Evolutionary conservation across 768 basidiomycete genomes (phyloP), one percentile per base, ranked within the genome.

Genomic region (Krasilnikovozyma curviuscula): DNA sequence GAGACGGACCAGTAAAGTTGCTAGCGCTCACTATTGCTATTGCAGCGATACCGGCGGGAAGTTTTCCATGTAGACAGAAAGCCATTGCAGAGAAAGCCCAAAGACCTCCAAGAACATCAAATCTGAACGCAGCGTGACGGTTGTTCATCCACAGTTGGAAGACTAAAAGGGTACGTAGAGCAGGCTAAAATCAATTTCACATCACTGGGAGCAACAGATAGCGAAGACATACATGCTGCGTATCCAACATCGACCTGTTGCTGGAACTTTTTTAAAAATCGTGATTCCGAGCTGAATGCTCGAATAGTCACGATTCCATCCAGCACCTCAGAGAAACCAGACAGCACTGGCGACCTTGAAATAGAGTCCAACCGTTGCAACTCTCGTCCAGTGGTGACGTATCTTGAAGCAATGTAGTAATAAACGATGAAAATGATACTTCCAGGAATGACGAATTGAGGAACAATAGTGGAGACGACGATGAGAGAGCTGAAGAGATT

Each of bases 271-370:
- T 81, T 72, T 55, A 88, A 66, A 70, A 95, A 91, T 5, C 74
- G 67, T 34, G 66, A 66, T 59, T 91, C 85, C 0, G 77, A 79
- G 0, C 81, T 78, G 66, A 91, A 95, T 0, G 88, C 88, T 49
- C 88, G 74, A 34, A 91, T 81, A 5, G 85, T 88, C n/a, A 86
- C 81, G 38, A 89, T 82, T 21, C 85, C 85, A 44, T 86, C 81
- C 18, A 91, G 63, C 9, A 88, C 48, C 44, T 64, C 63, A n/a
- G 51, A 50, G 47, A 64, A 65, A 46, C 78, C 80, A 7, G 79
- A 79, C 64, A 79, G 83, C 52, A 84, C 83, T 0, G 84, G 81
- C 0, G 80, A 82, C 13, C 83, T 71, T 1, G 79, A 74, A 56
- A 83, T 91, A 1, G 83, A 83, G 61, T 91, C 88, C 78, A 93